phyloP scores from a whole-genome alignment of 257 asterid genomes.

The Fraxinus anomala region DNA sequence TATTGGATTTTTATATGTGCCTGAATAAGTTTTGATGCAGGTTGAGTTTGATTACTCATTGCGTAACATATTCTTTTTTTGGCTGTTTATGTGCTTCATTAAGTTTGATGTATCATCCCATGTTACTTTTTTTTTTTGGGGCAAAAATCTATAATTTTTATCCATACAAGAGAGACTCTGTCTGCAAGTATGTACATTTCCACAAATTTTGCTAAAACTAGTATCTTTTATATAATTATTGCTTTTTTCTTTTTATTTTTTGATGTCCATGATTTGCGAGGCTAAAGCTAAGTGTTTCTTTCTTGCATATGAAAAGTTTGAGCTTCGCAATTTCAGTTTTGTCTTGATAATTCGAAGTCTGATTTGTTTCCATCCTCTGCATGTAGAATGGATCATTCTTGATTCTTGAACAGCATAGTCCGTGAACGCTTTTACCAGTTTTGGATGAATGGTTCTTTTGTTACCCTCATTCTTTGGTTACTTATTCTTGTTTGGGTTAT shows the following conservation, averaged over 20 bases:
- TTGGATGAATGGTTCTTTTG: background rate
- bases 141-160: background rate
- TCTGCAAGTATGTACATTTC: background rate
- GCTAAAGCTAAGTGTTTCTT: background rate
- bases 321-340: constrained; percentile 13
- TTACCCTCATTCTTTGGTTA: background rate
- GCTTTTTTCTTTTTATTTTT: background rate
- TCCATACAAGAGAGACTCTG: constrained; percentile 1
- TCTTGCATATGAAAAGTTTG: constrained; percentile 6
- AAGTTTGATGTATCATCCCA: background rate
- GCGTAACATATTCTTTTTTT: background rate
- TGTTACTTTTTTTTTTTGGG: too few relatives aligned
- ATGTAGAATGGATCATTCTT: background rate
- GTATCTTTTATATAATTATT: background rate
- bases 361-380: background rate
- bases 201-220: background rate
- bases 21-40: background rate
- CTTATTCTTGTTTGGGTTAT: constrained; percentile 17
- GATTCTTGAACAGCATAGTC: background rate
- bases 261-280: background rate
- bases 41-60: background rate
- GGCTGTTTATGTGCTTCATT: background rate
- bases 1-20: background rate
- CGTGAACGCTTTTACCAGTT: background rate
- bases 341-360: constrained; percentile 18